Evolutionary conservation across 2,329 filamentous ascomycete genomes (phyloP), one percentile per base, ranked within the genome.

Genomic region (Calonectria hongkongensis): DNA sequence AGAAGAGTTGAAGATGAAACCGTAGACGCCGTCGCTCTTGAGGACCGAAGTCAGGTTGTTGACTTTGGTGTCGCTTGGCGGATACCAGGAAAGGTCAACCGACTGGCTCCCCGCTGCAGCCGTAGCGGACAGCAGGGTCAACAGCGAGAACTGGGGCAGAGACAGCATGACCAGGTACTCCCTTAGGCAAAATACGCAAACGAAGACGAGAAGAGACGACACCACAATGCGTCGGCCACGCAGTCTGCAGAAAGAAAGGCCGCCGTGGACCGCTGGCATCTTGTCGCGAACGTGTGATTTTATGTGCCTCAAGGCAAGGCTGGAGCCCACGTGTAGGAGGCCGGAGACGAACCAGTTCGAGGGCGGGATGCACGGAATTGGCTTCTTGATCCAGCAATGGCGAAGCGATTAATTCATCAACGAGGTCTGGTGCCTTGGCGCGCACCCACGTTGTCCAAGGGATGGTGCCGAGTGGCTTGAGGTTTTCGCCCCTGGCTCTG

Each of bases 1-100:
- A 1, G 93, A 94, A 41, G 89, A 88, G 79, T 95, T 92, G 84
- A 92, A 97, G 21, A 94, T 88, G 81, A 95, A 96, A 2, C 93
- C 94, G 81, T 95, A 92, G 0, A 92, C 88, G 1, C 93, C 94
- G 2, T 87, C 85, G 9, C 88, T 87, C 70, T 88, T 86, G 63
- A 95, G 81, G 0, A 90, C 92, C 6, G 85, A 82, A 0, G 85
- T 84, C 4, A 95, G 84, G 78, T 92, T 87, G 79, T 94, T 95
- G 76, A 94, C 87, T 56, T 84, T 81, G 5, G 87, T 88, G 25
- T 86, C 79, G 18, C 86, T 84, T 0, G 92, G 92, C 15, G 91
- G 81, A 81, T 92, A 84, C 92, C 92, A 94, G 60, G 80, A 79
- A 15, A 89, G 78, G 74, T 90, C 87, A 0, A 85, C 76, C 5